Percentiles rank a stretch among this genome's conserved stretches.
Evolutionary conservation across 805 yeast genomes (phyloP).

Genomic region (Yarrowia sp.): DNA sequence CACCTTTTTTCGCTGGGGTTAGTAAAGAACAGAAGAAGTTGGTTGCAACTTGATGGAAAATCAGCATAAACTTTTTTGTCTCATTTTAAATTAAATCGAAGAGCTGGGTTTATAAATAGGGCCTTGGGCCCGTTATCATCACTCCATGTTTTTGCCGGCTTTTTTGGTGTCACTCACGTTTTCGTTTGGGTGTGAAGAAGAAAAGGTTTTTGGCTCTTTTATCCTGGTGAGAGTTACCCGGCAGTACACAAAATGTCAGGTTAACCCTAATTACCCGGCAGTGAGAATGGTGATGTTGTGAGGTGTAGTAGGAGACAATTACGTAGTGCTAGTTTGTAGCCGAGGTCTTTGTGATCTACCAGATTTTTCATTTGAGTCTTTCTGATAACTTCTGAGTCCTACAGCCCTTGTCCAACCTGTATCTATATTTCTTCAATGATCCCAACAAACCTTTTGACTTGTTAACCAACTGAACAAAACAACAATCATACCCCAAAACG

Average conservation of each 20-base stretch:
- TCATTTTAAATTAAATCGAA: slow-evolving; percentile 29
- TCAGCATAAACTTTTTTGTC: slow-evolving; percentile 29
- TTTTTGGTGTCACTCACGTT: background rate
- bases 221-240: slow-evolving; percentile 4
- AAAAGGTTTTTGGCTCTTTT: background rate
- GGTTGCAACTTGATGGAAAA: background rate
- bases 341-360: too few relatives aligned
- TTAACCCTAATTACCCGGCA: slow-evolving; percentile 12
- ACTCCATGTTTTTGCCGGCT: slow-evolving; percentile 3
- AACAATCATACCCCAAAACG: background rate
- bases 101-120: slow-evolving; percentile 30
- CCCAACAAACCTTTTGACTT: background rate
- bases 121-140: slow-evolving; percentile 30
- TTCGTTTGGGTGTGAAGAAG: background rate
- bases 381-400: too few relatives aligned
- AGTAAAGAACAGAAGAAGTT: too few relatives aligned
- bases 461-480: background rate
- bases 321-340: too few relatives aligned
- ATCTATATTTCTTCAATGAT: background rate
- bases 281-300: background rate
- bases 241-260: background rate
- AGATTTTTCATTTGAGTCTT: too few relatives aligned
- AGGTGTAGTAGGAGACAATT: too few relatives aligned
- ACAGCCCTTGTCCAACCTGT: too few relatives aligned
- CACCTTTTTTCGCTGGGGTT: too few relatives aligned